Evolutionary conservation across 805 yeast genomes (phyloP).

Genomic region (Kregervanrija delftensis): DNA sequence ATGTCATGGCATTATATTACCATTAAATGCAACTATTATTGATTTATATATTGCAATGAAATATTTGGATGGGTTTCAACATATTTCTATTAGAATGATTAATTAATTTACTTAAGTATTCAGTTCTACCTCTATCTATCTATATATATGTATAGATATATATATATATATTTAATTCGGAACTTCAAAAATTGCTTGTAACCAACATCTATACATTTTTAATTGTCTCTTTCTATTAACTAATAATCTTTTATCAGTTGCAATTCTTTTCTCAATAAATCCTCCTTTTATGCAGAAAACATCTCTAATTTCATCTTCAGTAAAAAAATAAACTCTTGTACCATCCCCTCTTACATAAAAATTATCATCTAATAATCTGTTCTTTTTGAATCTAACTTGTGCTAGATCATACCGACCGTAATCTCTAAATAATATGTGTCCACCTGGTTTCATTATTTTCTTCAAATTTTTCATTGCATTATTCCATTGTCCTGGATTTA

Average conservation of each 20-base stretch:
- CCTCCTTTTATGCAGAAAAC: constrained; percentile 51
- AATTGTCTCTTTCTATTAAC: constrained; percentile 88
- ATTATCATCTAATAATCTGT: constrained; percentile 80
- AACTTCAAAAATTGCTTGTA: constrained; percentile 78
- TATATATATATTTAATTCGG: not conserved
- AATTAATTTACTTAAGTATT: constrained; percentile 1
- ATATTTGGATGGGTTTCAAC: constrained; percentile 62
- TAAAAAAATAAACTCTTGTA: constrained; percentile 93
- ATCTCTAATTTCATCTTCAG: constrained; percentile 80
- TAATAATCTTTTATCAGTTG: constrained; percentile 81
- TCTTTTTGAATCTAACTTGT: constrained; percentile 87
- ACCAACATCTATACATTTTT: constrained; percentile 96
- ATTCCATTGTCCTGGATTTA: constrained; percentile 87
- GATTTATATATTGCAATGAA: constrained; percentile 39
- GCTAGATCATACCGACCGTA: constrained; percentile 96
- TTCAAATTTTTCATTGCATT: constrained; percentile 67
- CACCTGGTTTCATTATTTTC: constrained; percentile 85
- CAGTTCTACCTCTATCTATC: too few species aligned
- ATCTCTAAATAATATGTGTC: constrained; percentile 81
- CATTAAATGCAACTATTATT: constrained; percentile 35
- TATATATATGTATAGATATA: too few species aligned
- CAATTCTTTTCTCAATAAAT: constrained; percentile 73
- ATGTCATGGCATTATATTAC: constrained; percentile 50
- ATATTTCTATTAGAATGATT: constrained; percentile 40
- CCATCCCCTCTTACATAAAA: constrained; percentile 98